Conservation (phyloP, 768 basidiomycete species). For the Tylopilus sp. region DNA sequence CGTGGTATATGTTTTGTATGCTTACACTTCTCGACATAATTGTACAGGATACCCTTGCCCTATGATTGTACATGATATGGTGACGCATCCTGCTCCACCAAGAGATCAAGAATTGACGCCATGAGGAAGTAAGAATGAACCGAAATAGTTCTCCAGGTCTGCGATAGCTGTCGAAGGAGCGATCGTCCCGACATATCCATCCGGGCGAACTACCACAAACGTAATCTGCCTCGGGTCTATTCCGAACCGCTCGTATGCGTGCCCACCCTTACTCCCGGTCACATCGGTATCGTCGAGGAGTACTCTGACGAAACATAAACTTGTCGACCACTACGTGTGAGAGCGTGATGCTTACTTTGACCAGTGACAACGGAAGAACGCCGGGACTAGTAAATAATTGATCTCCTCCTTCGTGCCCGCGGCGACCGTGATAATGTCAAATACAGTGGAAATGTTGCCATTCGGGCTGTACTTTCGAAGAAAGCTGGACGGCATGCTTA, state of each 20-base stretch:
- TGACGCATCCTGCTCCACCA: too few species aligned
- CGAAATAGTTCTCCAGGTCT: constrained; percentile 49
- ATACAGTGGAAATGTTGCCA: constrained; percentile 27
- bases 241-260: constrained; percentile 34
- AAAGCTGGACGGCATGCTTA: constrained; percentile 24
- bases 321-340: neutral
- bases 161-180: constrained; percentile 23
- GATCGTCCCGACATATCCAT: constrained; percentile 39
- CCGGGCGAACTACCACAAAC: constrained; percentile 38
- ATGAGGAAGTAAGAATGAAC: constrained; percentile 37
- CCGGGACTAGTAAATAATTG: constrained; percentile 35
- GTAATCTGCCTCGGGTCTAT: constrained; percentile 28
- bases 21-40: constrained; percentile 16
- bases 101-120: neutral
- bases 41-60: constrained; percentile 21
- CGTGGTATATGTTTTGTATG: constrained; percentile 7
- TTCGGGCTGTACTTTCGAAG: constrained; percentile 27
- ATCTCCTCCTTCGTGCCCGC: constrained; percentile 31
- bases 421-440: constrained; percentile 28
- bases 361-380: constrained; percentile 39
- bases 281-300: constrained; percentile 36
- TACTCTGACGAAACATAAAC: constrained; percentile 24
- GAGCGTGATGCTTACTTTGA: constrained; percentile 33
- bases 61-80: neutral
- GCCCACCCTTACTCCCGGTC: constrained; percentile 30